Base-by-base conservation (phyloP, 2,329 filamentous ascomycete genomes). In the Ophiostoma fasciatum region DNA sequence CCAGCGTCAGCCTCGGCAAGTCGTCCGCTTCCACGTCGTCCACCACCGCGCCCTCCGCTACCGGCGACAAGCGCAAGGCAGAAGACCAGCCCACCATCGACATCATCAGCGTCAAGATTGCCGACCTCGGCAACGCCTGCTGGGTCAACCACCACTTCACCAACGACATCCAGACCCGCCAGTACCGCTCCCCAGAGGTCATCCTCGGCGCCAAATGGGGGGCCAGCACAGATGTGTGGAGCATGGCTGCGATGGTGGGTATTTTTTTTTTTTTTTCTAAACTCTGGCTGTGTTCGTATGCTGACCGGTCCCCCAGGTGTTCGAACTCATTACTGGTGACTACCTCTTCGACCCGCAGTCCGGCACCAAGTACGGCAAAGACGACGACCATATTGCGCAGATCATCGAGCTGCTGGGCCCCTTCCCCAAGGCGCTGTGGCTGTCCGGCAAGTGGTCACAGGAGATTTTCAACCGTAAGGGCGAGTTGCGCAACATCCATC, bases 111-210 rank as follows among this genome's bases (percentile, higher is more conserved):
- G 90, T 98, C 57, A 98, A 98, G 64, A 98, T 98, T 62, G 90
- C 90, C 28, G 90, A 98, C 64, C 66, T 98, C 38, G 90, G 90
- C 41, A 98, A 98, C 55, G 90, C 90, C 15, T 98, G 90, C 63
- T 98, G 90, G 90, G 87, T 94, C 20, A 85, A 85, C 46, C 90
- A 98, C 55, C 90, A 98, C 59, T 98, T 98, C 60, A 98, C 90
- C 52, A 94, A 98, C 54, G 90, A 98, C 55, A 98, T 98, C 50
- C 90, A 98, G 57, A 98, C 90, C 8, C 72, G 90, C 51, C 90
- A 98, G 60, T 98, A 98, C 58, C 72, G 90, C 39, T 96, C 90
- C 2, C 90, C 90, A 2, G 90, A 98, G 59, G 90, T 98, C 38
- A 96, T 98, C 42, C 64, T 98, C 15, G 90, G 90, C 27, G 76